Evolutionary conservation across 1,284 basidiomycete species (phyloP), one percentile per base, ranked within the genome.

Genomic region (Heliocybe sulcata): DNA sequence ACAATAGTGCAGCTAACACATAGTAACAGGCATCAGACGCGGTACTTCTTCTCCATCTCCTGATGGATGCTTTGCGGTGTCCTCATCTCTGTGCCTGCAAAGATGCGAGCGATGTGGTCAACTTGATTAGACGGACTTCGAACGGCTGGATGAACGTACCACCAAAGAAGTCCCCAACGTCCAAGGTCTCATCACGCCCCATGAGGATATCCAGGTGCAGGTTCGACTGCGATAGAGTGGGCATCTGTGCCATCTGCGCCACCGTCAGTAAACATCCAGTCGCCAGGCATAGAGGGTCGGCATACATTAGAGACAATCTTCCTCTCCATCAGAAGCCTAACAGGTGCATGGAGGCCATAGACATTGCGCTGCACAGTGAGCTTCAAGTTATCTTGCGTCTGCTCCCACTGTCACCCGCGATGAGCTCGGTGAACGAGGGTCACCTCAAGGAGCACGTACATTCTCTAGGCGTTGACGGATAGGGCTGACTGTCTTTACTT

Each of bases 311-410:
- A 72, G 14, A 93, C 92, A 50, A 94, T 81, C 76, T 90, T 91
- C 64, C 94, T 81, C 70, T 99, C 96, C 96, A 99, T 98, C 63
- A 96, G 76, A 56, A 85, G 76, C 47, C 94, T 81, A 68, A 97
- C 81, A 3, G 96, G 96, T 35, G 90, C 87, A 62, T 92, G 91
- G 60, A 98, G 68, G 35, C 96, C 96, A 65, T 88, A 90, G 35
- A 87, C 72, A 70, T 94, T 87, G 54, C 95, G 82, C 67, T 94
- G 83, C 72, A 97, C 75, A 47, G 84, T 93, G 58, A 97, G 76
- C 68, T 90, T 90, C 56, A 95, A 69, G 68, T 90, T 89, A 67
- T 93, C 88, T 68, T 96, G 93, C 3, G 95, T 95, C 61, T 85
- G 85, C 56, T 94, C 86, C 96, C 96, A 99, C 93, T 97, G 55